Evolutionary conservation across 805 yeast genomes (phyloP).

Genomic region (Candida taoyuanica): DNA sequence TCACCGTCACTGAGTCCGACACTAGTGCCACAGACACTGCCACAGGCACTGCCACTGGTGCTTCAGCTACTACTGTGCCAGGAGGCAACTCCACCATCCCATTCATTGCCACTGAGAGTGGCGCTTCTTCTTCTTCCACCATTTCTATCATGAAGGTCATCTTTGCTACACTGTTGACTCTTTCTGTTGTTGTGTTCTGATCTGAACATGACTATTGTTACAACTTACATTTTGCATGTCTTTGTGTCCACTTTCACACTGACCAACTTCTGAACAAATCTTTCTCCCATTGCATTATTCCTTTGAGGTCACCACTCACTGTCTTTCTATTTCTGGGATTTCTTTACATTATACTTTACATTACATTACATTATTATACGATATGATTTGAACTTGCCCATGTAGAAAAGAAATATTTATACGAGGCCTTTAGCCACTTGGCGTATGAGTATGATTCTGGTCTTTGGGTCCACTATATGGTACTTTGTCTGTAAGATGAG

Average conservation of each 20-base stretch:
- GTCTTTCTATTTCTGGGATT: too few relatives aligned
- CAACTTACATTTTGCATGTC: too few relatives aligned
- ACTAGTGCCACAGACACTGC: conserved; percentile 5
- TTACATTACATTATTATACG: too few relatives aligned
- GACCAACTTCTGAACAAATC: not conserved
- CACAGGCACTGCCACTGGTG: conserved; percentile 1
- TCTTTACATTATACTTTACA: too few relatives aligned
- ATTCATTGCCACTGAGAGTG: conserved; percentile 7
- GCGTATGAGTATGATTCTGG: conserved; percentile 1
- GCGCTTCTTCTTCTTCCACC: conserved; percentile 8
- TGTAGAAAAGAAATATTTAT: too few relatives aligned
- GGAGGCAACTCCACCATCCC: conserved; percentile 4
- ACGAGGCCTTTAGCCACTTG: not conserved
- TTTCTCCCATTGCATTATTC: not conserved
- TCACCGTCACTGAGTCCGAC: conserved; percentile 6
- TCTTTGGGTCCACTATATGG: conserved; percentile 6
- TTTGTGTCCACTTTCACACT: not conserved
- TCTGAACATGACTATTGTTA: not conserved
- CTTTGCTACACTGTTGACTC: conserved; percentile 1
- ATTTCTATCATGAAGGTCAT: conserved; percentile 5
- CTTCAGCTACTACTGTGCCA: not conserved
- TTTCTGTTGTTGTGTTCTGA: conserved; percentile 6
- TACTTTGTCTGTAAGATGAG: conserved; percentile 10
- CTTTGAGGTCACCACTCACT: too few relatives aligned
- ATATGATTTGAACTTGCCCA: too few relatives aligned